Evolutionary conservation across 306 rosid genomes (phyloP).

Genomic region (Arachis hypogaea): DNA sequence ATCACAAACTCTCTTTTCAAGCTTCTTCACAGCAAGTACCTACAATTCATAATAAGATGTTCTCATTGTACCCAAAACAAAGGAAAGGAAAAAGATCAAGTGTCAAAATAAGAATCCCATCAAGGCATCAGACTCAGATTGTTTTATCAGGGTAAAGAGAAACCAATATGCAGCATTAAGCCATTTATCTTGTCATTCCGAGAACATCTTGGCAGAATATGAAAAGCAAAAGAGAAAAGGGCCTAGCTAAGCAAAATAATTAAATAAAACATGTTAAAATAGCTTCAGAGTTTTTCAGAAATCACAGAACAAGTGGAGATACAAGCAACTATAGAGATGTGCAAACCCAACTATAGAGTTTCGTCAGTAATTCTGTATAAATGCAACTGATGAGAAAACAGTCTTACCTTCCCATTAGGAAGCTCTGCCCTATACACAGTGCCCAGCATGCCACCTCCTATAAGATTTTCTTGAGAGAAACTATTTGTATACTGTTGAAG

Average conservation of each 20-base stretch:
- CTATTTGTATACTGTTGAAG: slow-evolving; percentile 97
- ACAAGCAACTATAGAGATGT: background rate
- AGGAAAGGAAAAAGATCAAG: background rate
- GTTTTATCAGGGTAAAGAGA: slow-evolving; percentile 18
- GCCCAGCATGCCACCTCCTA: slow-evolving; percentile 94
- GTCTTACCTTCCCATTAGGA: slow-evolving; percentile 87
- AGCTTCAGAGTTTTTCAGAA: slow-evolving; percentile 16
- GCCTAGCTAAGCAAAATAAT: background rate
- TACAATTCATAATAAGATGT: slow-evolving; percentile 49
- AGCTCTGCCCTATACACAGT: slow-evolving; percentile 89
- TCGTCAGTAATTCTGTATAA: slow-evolving; percentile 7
- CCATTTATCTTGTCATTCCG: slow-evolving; percentile 29
- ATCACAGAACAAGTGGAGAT: slow-evolving; percentile 13
- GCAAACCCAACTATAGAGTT: background rate
- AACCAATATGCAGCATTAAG: slow-evolving; percentile 25
- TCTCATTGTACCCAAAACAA: background rate
- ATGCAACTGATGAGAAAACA: slow-evolving; percentile 33
- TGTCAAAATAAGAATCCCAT: slow-evolving; percentile 36
- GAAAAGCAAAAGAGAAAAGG: background rate
- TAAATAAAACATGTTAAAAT: background rate
- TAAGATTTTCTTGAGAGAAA: slow-evolving; percentile 83
- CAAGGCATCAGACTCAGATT: slow-evolving; percentile 14
- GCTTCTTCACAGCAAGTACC: slow-evolving; percentile 91
- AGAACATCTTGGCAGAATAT: slow-evolving; percentile 23
- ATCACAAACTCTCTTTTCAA: slow-evolving; percentile 67